Evolutionary conservation across 805 yeast species (phyloP).

Genomic region (Candida arabinofermentans): DNA sequence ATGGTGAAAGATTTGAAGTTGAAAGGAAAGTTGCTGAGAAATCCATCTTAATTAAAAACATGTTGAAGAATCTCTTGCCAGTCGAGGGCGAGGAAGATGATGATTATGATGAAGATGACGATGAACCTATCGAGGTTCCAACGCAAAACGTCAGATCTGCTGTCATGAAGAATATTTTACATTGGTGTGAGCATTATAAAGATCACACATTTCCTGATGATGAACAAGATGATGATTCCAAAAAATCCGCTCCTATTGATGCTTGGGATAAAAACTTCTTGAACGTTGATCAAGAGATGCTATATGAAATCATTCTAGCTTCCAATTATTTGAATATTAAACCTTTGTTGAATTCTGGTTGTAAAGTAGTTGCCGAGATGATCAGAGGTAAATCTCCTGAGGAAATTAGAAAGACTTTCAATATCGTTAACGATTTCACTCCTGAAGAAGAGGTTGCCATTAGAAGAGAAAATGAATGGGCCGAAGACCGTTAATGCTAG

Average conservation of each 20-base stretch:
- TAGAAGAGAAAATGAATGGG: constrained; percentile 87
- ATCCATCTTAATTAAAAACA: constrained; percentile 78
- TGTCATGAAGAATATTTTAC: constrained; percentile 85
- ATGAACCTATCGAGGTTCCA: constrained; percentile 75
- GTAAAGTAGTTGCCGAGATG: constrained; percentile 39
- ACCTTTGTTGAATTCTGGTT: constrained; percentile 72
- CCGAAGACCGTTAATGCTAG: constrained; percentile 62
- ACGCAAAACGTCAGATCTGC: constrained; percentile 86
- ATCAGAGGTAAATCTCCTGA: constrained; percentile 39
- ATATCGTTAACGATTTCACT: constrained; percentile 65
- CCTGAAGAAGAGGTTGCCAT: constrained; percentile 89
- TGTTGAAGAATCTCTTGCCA: constrained; percentile 64
- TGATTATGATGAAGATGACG: constrained; percentile 49
- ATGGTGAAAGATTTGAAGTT: constrained; percentile 74
- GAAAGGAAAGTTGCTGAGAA: constrained; percentile 82
- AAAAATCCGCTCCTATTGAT: constrained; percentile 86
- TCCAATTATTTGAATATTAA: constrained; percentile 75
- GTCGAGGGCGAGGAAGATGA: constrained; percentile 33
- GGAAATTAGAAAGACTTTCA: constrained; percentile 6
- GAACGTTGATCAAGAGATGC: constrained; percentile 89
- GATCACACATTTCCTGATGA: constrained; percentile 71
- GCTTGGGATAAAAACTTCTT: constrained; percentile 95
- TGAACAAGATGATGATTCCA: constrained; percentile 78
- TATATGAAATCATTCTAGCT: constrained; percentile 76
- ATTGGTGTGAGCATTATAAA: constrained; percentile 95